These are phyloP conservation scores for Leccinum barrowsii DNA, from an alignment of 768 basidiomycete species.

Conservation along the genomic window DNA sequence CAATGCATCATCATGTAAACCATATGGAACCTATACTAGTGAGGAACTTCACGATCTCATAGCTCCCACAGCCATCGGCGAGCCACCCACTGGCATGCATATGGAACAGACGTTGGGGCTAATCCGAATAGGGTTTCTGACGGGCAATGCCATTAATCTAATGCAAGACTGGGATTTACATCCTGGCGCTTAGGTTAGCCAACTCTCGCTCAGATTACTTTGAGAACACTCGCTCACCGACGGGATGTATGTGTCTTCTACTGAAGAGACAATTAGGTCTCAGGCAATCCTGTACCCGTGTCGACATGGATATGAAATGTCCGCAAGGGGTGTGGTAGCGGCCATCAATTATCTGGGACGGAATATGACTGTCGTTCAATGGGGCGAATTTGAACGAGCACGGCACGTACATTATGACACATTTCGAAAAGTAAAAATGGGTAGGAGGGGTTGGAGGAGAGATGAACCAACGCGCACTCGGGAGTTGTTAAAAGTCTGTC, in stretches of 20 bases:
- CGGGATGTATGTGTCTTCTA: constrained; percentile 53
- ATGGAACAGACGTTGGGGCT: constrained; percentile 46
- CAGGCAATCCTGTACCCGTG: constrained; percentile 63
- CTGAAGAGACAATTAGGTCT: constrained; percentile 68
- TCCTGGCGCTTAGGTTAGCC: constrained; percentile 32
- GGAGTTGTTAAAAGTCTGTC: constrained; percentile 17
- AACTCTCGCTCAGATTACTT: not conserved
- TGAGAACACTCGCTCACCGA: constrained; percentile 36
- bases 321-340: constrained; percentile 66
- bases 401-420: constrained; percentile 68
- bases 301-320: constrained; percentile 72
- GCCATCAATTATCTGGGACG: constrained; percentile 66
- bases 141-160: constrained; percentile 64
- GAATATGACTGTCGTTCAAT: not conserved
- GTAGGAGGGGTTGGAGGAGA: constrained; percentile 14
- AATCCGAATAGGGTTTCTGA: constrained; percentile 68
- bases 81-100: constrained; percentile 24
- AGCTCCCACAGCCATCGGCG: constrained; percentile 9
- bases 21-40: not conserved
- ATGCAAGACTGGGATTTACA: constrained; percentile 56
- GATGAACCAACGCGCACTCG: constrained; percentile 12
- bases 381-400: not conserved
- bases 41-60: constrained; percentile 17
- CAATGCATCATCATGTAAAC: constrained; percentile 5
- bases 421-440: constrained; percentile 34